These are phyloP conservation scores for Spironucleus salmonicida DNA, from an alignment of 208 protist species.

Conservation along the genomic window DNA sequence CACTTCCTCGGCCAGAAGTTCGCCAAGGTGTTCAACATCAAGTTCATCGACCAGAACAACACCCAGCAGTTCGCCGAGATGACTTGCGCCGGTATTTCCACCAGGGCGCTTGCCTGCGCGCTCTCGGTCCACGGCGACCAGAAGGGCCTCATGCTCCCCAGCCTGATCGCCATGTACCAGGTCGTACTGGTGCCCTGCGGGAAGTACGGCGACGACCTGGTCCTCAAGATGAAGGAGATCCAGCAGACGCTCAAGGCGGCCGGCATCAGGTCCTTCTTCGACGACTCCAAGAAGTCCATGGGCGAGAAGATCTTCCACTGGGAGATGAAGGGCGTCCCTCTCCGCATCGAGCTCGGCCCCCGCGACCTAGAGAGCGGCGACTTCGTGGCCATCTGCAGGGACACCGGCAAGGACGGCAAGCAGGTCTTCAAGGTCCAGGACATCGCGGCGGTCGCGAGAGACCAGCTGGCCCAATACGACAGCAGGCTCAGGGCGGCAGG, in stretches of 20 bases:
- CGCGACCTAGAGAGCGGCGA: constrained; percentile 39
- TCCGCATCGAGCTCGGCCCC: constrained; percentile 46
- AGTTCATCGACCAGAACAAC: constrained; percentile 38
- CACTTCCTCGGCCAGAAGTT: constrained; percentile 52
- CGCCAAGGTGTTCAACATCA: constrained; percentile 45
- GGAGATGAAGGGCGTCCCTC: constrained; percentile 51
- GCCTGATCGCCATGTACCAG: constrained; percentile 34
- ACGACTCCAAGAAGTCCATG: constrained; percentile 31
- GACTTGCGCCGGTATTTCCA: constrained; percentile 51
- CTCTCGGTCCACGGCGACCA: constrained; percentile 46
- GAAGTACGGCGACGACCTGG: neutral
- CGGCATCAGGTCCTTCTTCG: constrained; percentile 34
- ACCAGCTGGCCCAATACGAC: neutral
- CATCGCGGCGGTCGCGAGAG: neutral
- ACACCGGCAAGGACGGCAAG: constrained; percentile 39
- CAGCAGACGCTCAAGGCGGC: constrained; percentile 15
- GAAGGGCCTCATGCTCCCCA: constrained; percentile 43
- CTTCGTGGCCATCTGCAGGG: constrained; percentile 34
- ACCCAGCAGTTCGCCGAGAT: constrained; percentile 28
- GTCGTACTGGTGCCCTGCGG: constrained; percentile 41
- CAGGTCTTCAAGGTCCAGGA: neutral
- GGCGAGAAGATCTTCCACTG: constrained; percentile 48
- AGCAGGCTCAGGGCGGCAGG: neutral
- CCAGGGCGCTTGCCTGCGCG: constrained; percentile 40
- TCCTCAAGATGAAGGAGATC: constrained; percentile 35